Evolutionary conservation across 768 basidiomycete genomes (phyloP).

Genomic region (Filobasidium wieringae): DNA sequence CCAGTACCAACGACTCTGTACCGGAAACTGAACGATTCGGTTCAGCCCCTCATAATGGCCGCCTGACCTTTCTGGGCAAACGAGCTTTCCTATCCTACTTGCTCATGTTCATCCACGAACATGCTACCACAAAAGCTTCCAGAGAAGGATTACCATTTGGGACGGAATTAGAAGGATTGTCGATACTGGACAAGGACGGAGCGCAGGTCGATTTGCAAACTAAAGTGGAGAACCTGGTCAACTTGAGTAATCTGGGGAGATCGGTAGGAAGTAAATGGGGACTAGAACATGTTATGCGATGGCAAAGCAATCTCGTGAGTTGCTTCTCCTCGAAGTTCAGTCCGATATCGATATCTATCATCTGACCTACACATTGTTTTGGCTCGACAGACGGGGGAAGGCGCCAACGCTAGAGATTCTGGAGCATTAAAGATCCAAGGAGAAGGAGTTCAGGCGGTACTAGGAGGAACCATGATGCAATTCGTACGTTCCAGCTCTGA

Average conservation of each 20-base stretch:
- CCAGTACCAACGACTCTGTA: not conserved
- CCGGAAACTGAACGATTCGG: constrained; percentile 8
- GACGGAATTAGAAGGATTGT: not conserved
- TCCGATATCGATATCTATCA: no score
- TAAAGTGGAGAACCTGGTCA: constrained; percentile 25
- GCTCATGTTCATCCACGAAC: constrained; percentile 30
- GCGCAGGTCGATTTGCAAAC: constrained; percentile 17
- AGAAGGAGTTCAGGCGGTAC: constrained; percentile 11
- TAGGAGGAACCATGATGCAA: constrained; percentile 16
- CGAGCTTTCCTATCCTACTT: constrained; percentile 28
- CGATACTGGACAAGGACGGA: not conserved
- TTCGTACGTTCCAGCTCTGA: constrained; percentile 3
- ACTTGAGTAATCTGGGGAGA: constrained; percentile 31
- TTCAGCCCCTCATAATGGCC: constrained; percentile 25
- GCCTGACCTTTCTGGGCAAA: constrained; percentile 32
- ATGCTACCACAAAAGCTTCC: constrained; percentile 15
- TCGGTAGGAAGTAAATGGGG: constrained; percentile 24
- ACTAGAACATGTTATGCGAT: constrained; percentile 25
- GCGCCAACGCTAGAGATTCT: not conserved
- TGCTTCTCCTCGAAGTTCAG: no score
- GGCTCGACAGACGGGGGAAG: not conserved
- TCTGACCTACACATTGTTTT: no score
- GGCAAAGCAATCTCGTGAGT: constrained; percentile 18
- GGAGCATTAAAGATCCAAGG: constrained; percentile 10
- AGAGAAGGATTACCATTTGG: not conserved